Percentiles rank a stretch among this genome's conserved stretches.
Evolutionary conservation across 164 flowering plant species (phyloP).

Genomic region (Vitis rupestris): DNA sequence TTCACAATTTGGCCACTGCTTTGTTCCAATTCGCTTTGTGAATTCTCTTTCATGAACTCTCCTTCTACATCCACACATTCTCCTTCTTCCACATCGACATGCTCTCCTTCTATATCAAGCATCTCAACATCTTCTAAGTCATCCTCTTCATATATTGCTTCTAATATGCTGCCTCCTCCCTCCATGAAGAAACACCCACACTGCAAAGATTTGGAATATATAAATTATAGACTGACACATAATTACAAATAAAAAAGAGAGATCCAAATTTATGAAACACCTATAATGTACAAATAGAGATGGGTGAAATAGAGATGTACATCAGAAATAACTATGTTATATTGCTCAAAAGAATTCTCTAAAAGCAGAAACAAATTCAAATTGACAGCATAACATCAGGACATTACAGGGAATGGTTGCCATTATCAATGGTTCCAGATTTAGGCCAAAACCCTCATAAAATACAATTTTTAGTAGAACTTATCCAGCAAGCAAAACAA

Average conservation of each 20-base stretch:
- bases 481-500: no score
- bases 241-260: neutral
- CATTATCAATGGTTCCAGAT: no score
- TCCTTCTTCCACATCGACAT: conserved; percentile 51
- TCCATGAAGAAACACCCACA: conserved; percentile 36
- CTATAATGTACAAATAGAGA: neutral
- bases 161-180: conserved; percentile 47
- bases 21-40: conserved; percentile 15
- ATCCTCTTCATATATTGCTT: conserved; percentile 47
- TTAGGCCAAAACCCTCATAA: no score
- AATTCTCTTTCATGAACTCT: conserved; percentile 35
- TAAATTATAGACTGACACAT: neutral
- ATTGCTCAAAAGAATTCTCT: no score
- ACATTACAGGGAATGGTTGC: no score
- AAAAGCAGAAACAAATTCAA: no score
- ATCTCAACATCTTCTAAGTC: conserved; percentile 64
- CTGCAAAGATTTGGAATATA: neutral
- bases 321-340: no score
- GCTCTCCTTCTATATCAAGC: conserved; percentile 64
- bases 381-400: no score
- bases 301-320: no score
- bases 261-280: neutral
- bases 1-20: conserved; percentile 16
- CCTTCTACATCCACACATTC: conserved; percentile 34
- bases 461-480: no score